Base-by-base conservation (phyloP, 2,329 filamentous ascomycete species). In the Pyrenophora graminea region DNA sequence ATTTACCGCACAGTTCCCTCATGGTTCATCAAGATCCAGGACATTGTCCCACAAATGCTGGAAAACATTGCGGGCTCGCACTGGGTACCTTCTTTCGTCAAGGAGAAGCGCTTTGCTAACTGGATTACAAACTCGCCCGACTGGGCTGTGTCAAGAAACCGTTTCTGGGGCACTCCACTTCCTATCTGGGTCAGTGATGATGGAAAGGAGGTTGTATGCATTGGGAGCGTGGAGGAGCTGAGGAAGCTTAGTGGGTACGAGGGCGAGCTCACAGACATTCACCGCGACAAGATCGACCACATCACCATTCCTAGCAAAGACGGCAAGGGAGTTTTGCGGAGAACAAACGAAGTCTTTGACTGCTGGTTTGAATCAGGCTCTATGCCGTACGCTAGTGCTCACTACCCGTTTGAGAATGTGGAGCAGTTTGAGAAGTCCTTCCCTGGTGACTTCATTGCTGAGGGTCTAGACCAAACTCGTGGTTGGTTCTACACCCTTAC, bases 291-390 rank as follows among this genome's bases (percentile, higher is more conserved):
- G 74, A 88, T 97, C 58, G 93, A 97, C 68, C 81, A 91, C 62
- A 96, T 97, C 72, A 96, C 91, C 38, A 97, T 97, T 58, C 92
- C 92, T 1, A 95, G 90, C 70, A 89, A 90, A 74, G 82, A 87
- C 75, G 92, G 92, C 62, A 96, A 93, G 69, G 92, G 91, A 17
- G 80, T 82, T n/a, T 78, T 97, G 56, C 86, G 82, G 64, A 86
- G 92, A 61, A 82, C 94, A 8, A 87, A 91, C 44, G 91, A 96
- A 71, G 90, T 97, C 4, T 96, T 97, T 64, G 92, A 97, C 76
- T 97, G 92, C 71, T 97, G 92, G 91, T 96, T 96, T 58, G 92
- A 97, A 74, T 96, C 91, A 37, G 92, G 92, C 54, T 92, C 89
- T 69, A 97, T 97, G 92, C 92, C 92, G 2, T 97, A 96, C 69